Conservation (phyloP, 352 stramenopile genomes). For the Thalassiosira exigua region DNA sequence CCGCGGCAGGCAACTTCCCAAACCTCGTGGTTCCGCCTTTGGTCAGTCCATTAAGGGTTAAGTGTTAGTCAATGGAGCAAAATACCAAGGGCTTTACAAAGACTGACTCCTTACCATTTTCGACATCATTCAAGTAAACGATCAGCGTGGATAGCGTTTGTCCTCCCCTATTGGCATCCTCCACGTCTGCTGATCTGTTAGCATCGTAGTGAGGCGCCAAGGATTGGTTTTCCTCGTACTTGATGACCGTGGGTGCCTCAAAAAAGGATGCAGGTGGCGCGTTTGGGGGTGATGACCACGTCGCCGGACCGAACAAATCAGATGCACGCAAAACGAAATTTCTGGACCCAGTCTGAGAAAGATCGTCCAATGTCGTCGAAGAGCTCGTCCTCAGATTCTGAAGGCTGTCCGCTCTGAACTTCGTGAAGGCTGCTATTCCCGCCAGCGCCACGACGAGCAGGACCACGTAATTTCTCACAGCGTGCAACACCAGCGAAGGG, state of each 20-base stretch:
- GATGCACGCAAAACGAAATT: slow-evolving; percentile 66
- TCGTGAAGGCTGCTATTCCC: slow-evolving; percentile 65
- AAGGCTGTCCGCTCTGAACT: slow-evolving; percentile 64
- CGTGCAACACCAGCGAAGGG: slow-evolving; percentile 60
- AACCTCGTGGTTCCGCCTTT: slow-evolving; percentile 68
- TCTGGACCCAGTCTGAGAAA: slow-evolving; percentile 53
- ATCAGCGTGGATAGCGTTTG: slow-evolving; percentile 82
- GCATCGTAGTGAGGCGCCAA: slow-evolving; percentile 84
- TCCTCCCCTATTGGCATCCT: slow-evolving; percentile 81
- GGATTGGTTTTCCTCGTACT: slow-evolving; percentile 77
- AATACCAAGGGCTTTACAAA: background rate
- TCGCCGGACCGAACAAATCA: slow-evolving; percentile 58
- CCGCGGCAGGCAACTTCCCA: slow-evolving; percentile 54
- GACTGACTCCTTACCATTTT: slow-evolving; percentile 31
- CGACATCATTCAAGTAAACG: slow-evolving; percentile 85
- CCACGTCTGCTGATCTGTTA: slow-evolving; percentile 70
- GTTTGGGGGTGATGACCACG: slow-evolving; percentile 23
- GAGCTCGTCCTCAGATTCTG: slow-evolving; percentile 74
- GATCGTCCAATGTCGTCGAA: slow-evolving; percentile 77
- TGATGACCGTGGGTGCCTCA: slow-evolving; percentile 84
- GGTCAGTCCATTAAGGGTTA: background rate
- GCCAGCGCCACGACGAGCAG: slow-evolving; percentile 57
- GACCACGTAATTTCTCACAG: slow-evolving; percentile 72
- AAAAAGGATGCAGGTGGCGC: slow-evolving; percentile 55
- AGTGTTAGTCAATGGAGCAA: background rate